Base-by-base conservation (phyloP, 768 basidiomycete species). In the Boletus eberwhitei region DNA sequence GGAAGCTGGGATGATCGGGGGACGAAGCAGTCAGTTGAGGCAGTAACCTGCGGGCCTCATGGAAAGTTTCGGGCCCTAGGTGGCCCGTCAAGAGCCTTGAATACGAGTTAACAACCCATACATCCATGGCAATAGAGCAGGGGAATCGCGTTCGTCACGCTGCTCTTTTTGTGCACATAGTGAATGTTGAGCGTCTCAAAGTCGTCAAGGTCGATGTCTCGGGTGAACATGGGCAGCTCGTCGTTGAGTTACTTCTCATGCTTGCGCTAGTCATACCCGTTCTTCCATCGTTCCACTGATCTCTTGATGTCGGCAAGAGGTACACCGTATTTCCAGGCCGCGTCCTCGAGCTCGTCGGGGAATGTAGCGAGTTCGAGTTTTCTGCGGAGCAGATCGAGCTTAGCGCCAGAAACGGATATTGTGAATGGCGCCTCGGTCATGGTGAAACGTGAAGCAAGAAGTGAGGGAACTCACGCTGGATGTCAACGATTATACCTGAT, bases 111-210 rank as follows among this genome's bases (percentile, higher is more conserved):
- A 44, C 4, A 47, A 44, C 16, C 3, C 1, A 14, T 19, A 76
- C 84, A 86, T 39, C 85, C 85, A 54, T 86, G 84, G 16, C 84
- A 75, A 58, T 81, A 85, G 29, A 86, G 68, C 17, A 87, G 64
- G 2, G 84, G 83, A 34, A 86, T 79, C 0, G 84, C 83, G 21
- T 70, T 66, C 2, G 55, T 55, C 0, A 71, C 58, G 9, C 55
- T 52, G 60, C 83, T 84, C 64, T 71, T 75, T 66, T 80, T 72
- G 63, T 85, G 83, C 13, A 85, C 74, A 48, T 82, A 86, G 57
- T 87, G 84, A 8, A 85, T 76, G 54, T 79, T 77, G 40, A 84
- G 67, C 6, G 70, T 63, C 0, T 76, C 81, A 52, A 77, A 77
- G 4, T 71, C 74, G 11, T 76, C 77, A 3, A 85, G 75, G 2